phyloP scores from a whole-genome alignment of 2,329 filamentous ascomycete species.

The Ophiostoma sp. region DNA sequence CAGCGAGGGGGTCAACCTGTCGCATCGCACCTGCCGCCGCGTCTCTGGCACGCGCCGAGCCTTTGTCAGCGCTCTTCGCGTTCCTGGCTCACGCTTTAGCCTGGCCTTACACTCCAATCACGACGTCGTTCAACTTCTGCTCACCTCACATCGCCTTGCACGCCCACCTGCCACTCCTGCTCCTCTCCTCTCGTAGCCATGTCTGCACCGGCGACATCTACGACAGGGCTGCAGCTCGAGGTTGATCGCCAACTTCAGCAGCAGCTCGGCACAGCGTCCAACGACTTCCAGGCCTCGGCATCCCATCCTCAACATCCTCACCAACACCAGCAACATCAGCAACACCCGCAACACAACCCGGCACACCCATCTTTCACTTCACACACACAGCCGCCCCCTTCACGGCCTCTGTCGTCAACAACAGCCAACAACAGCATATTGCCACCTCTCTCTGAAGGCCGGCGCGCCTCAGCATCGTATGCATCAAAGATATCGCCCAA shows the following conservation, averaged over 20 bases:
- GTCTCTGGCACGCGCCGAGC: neutral
- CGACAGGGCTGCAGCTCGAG: neutral
- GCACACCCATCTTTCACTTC: neutral
- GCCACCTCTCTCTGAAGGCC: neutral
- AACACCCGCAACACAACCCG: neutral
- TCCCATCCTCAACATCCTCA: neutral
- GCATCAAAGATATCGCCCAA: neutral
- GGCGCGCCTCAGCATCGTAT: neutral
- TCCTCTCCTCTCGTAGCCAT: neutral
- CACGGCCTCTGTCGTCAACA: neutral
- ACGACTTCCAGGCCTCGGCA: neutral
- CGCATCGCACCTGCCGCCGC: slow-evolving; percentile 27
- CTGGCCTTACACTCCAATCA: neutral
- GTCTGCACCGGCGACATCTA: slow-evolving; percentile 15
- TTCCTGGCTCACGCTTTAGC: neutral
- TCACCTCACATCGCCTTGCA: neutral
- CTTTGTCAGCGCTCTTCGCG: slow-evolving; percentile 3
- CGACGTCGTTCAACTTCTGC: neutral
- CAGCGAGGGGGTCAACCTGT: neutral
- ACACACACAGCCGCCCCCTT: neutral
- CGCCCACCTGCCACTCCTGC: neutral
- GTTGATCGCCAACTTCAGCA: slow-evolving; percentile 4
- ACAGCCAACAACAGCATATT: neutral
- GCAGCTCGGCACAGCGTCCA: neutral
- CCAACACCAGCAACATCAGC: neutral